Percentiles rank a stretch among this genome's conserved stretches.
Conservation (phyloP, 495 filamentous ascomycete genomes). For the Hypoxylon perforatum region DNA sequence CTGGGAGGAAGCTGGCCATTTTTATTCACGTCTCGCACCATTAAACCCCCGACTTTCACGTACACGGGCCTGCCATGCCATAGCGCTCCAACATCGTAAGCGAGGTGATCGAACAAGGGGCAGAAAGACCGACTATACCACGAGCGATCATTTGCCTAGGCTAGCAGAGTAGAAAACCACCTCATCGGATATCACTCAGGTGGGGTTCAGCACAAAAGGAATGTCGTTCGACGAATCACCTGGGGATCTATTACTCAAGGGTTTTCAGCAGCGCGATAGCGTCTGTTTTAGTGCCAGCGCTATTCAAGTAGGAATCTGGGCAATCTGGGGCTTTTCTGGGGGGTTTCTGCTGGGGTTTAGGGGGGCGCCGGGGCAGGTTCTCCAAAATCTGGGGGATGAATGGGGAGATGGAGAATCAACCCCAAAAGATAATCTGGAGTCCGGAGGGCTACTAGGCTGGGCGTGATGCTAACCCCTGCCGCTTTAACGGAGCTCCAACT, state of each 20-base stretch:
- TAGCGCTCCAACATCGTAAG: constrained; percentile 29
- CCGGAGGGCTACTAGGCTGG: constrained; percentile 13
- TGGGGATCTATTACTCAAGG: constrained; percentile 9
- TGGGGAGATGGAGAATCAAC: constrained; percentile 32
- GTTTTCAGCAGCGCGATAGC: constrained; percentile 23
- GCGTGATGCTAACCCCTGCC: constrained; percentile 16
- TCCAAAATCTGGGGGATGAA: constrained; percentile 39
- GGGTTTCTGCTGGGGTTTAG: constrained; percentile 23
- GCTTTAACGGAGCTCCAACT: constrained; percentile 25
- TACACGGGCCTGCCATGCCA: constrained; percentile 18
- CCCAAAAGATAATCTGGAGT: constrained; percentile 24
- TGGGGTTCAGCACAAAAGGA: constrained; percentile 21
- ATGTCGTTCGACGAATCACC: constrained; percentile 26
- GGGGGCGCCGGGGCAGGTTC: too few species aligned
- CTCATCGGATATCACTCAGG: constrained; percentile 22
- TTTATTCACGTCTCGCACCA: constrained; percentile 34
- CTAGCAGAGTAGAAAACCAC: constrained; percentile 24
- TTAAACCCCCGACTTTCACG: constrained; percentile 23
- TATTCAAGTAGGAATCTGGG: constrained; percentile 17
- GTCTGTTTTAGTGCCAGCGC: constrained; percentile 17
- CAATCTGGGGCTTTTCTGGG: constrained; percentile 33
- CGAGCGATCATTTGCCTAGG: constrained; percentile 21
- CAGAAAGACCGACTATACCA: constrained; percentile 18
- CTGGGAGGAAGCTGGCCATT: constrained; percentile 17
- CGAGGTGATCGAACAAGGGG: constrained; percentile 31